Base-by-base conservation (phyloP, 768 basidiomycete species). In the Phaffia tasmanica region DNA sequence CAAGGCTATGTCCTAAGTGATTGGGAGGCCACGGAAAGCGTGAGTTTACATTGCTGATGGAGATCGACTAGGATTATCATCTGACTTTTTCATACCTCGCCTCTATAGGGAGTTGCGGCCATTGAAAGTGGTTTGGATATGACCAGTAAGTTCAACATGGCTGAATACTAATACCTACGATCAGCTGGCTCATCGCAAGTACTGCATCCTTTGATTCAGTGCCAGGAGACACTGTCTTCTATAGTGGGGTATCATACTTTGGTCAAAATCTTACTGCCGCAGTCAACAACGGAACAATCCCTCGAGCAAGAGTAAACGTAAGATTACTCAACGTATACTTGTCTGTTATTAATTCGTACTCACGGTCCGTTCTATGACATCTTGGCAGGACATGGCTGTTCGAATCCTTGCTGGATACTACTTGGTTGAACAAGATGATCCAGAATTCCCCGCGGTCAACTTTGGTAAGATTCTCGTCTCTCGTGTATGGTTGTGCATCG, bases 261-360 rank as follows among this genome's bases (percentile, higher is more conserved):
- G 88, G 88, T 3, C 75, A 76, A 0, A 87, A 85, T 73, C 79
- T 90, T 42, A 85, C 84, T 0, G 78, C 78, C 30, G 84, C 80
- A 58, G 87, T 92, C 21, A 76, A 81, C 57, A 87, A 90, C 73
- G 84, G 84, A 50, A 84, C 83, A 2, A 86, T 92, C 61, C 80
- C 86, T 19, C 48, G 57, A n/a, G 71, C 57, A 2, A 65, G 76
- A 23, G 25, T 76, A 35, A 71, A 63, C 63, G 35, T 42, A 42
- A 42, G 23, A 64, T 65, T 15, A 47, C 65, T 55, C 54, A 32
- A 25, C 62, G 69, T 42, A 4, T 4, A 42, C 35, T 11, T 5
- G 35, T 42, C 35, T 11, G 4, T 42, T 4, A 11, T 42, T 5
- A 11, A 9, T 72, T 69, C 60, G 49, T 48, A 23, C 48, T 68